Evolutionary conservation across 371 early-diverging fungal genomes (phyloP).

Genomic region (Pancytospora epiphaga): DNA sequence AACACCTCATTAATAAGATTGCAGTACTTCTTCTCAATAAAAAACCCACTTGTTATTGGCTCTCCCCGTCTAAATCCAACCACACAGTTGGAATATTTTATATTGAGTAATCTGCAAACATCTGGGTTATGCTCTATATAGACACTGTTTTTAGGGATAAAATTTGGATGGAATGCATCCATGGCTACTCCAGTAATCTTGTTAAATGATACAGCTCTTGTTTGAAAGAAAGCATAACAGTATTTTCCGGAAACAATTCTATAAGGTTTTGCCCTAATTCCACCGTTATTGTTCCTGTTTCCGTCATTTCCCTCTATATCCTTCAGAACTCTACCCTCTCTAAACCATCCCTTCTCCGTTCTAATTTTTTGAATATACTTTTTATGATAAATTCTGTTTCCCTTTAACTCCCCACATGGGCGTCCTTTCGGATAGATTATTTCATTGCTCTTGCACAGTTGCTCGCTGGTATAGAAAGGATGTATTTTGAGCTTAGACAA

Average conservation of each 20-base stretch:
- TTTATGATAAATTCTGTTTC: slow-evolving; percentile 26
- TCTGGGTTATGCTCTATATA: slow-evolving; percentile 30
- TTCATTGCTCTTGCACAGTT: slow-evolving; percentile 12
- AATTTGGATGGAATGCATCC: slow-evolving; percentile 41
- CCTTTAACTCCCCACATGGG: slow-evolving; percentile 26
- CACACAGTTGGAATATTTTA: slow-evolving; percentile 31
- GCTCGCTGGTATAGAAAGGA: slow-evolving; percentile 38
- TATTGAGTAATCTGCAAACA: slow-evolving; percentile 17
- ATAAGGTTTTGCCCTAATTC: slow-evolving; percentile 16
- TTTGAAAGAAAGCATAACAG: slow-evolving; percentile 43
- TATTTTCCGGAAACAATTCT: slow-evolving; percentile 10
- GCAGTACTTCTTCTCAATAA: slow-evolving; percentile 36
- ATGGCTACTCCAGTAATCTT: slow-evolving; percentile 18
- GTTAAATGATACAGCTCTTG: slow-evolving; percentile 22
- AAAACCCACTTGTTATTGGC: slow-evolving; percentile 34
- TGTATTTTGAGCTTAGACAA: slow-evolving; percentile 40
- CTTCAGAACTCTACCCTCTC: slow-evolving; percentile 20
- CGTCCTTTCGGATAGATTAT: slow-evolving; percentile 34
- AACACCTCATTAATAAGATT: slow-evolving; percentile 29
- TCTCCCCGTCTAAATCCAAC: slow-evolving; percentile 25
- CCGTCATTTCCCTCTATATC: not conserved
- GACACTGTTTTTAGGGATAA: slow-evolving; percentile 37
- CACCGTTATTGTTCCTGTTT: not conserved
- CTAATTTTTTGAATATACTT: slow-evolving; percentile 29
- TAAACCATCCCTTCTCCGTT: slow-evolving; percentile 30